These are phyloP conservation scores for Exophiala oligosperma DNA, from an alignment of 2,329 filamentous ascomycete species.

Conservation along the genomic window DNA sequence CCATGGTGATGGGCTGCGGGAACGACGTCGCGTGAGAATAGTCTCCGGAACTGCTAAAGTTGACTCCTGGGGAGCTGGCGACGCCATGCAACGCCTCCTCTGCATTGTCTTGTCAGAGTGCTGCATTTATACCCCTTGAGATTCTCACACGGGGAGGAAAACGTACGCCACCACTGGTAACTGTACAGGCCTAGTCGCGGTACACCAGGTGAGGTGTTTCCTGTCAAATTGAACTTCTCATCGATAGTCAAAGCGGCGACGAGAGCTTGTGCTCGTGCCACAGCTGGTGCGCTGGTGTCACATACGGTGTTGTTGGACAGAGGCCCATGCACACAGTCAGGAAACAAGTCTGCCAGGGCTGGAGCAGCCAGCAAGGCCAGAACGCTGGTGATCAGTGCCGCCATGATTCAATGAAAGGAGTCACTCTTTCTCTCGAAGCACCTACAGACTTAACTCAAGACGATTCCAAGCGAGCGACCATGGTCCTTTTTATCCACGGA, in stretches of 20 bases:
- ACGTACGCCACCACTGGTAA: slow-evolving; percentile 45
- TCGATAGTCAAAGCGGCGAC: slow-evolving; percentile 52
- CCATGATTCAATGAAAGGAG: slow-evolving; percentile 2
- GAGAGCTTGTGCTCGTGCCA: slow-evolving; percentile 49
- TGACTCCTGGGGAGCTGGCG: slow-evolving; percentile 54
- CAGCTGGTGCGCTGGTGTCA: slow-evolving; percentile 42
- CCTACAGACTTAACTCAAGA: background rate
- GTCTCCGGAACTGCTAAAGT: slow-evolving; percentile 53
- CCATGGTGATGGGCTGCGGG: slow-evolving; percentile 63
- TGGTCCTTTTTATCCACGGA: background rate
- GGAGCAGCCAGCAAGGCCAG: slow-evolving; percentile 11
- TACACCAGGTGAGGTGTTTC: slow-evolving; percentile 51
- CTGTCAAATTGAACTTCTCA: slow-evolving; percentile 58
- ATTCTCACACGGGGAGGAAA: background rate
- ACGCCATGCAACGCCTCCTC: slow-evolving; percentile 60
- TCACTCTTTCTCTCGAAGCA: background rate
- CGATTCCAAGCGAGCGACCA: background rate
- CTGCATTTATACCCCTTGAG: background rate
- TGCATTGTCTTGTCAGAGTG: slow-evolving; percentile 10
- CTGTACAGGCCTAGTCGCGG: slow-evolving; percentile 57
- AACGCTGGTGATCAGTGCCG: slow-evolving; percentile 8
- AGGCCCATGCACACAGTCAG: slow-evolving; percentile 54
- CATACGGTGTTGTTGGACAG: slow-evolving; percentile 54
- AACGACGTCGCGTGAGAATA: slow-evolving; percentile 66
- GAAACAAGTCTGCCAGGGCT: slow-evolving; percentile 29